Evolutionary conservation across 208 protist genomes (phyloP), one percentile per base, ranked within the genome.

Genomic region (Endotrypanum monterogeii): DNA sequence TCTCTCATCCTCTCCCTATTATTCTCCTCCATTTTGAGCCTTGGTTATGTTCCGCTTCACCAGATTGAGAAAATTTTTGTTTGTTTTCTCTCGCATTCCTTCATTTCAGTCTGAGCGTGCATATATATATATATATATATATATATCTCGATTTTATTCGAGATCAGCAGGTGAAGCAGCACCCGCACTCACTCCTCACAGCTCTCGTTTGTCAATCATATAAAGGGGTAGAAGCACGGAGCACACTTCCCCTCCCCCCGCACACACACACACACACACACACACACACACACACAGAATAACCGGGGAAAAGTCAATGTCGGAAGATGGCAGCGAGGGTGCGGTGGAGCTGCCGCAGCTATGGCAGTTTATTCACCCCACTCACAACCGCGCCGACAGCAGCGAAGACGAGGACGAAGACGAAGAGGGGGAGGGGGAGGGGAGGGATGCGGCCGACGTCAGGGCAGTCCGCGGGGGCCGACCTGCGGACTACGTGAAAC

Each of bases 301-400:
- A 48, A 68, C 71, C 48, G 23, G 8, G 16, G 48, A 25, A 25
- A 56, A 25, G 28, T 28, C n/a, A 39, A 89, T 93, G 85, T 92
- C 87, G 5, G 87, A 89, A 76, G 82, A 82, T 68, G 89, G 80
- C 32, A 86, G 80, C 35, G 83, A 92, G 23, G 73, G 82, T 35
- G 73, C 67, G 11, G 75, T 84, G 80, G 85, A 92, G 81, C 79
- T 93, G 44, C 88, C 91, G 16, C 80, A 80, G 73, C 74, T 96
- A 48, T 96, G 91, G 91, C 85, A 94, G 80, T 89, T 85, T 66
- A 87, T 96, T 28, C 91, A 94, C 73, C 91, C 91, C 5, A 65
- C 68, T 48, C 87, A 88, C 78, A 82, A 82, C 68, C 58, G 71
- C 8, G 54, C 55, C 2, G 77, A 83, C 23, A 76, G 65, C 54